Base-by-base conservation (phyloP, 1,284 basidiomycete genomes). In the Ceratorhiza oryzae-sativae region DNA sequence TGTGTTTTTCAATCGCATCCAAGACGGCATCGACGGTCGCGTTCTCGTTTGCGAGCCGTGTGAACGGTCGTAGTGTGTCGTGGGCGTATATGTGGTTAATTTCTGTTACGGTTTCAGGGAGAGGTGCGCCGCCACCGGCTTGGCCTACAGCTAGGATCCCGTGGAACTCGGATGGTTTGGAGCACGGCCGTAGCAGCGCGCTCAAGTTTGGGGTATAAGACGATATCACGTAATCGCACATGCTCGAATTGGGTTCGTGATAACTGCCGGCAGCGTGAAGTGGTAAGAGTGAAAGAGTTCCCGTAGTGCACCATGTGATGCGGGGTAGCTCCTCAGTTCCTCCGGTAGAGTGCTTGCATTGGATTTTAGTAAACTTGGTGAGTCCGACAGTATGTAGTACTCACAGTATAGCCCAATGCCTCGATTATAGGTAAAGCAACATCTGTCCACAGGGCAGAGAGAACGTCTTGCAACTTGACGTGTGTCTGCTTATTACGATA, bases 201-300 rank as follows among this genome's bases (percentile, higher is more conserved):
- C 45, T 45, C 2, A 72, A 25, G 8, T 34, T 67, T 2, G 71
- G 71, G 10, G 53, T 58, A 32, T 72, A 72, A 3, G 71, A 72
- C 1, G 71, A 68, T 6, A 67, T 32, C 4, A 45, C 62, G 46
- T n/a, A 65, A 8, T 65, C 20, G 18, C 23, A 65, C 8, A 51
- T 20, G 3, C 30, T 32, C 25, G 49, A 13, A 5, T 32, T 8
- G 9, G 62, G 27, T 5, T 20, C 18, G 30, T 65, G n/a, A 18
- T 65, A 65, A 2, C 32, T 25, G 27, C 62, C 62, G 30, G 62
- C 62, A 8, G 62, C 62, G 23, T 65, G 62, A 12, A 65, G 25
- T 8, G 62, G 62, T 48, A 65, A 48, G 20, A 65, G 51, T 1
- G 62, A 18, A 15, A 65, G 62, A 2, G 48, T 3, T 23, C 62